A percentile compares a stretch with the other conserved stretches of the same genome.
These are phyloP conservation scores for Penicillium mononematosum DNA, from an alignment of 495 filamentous ascomycete species.

Conservation along the genomic window DNA sequence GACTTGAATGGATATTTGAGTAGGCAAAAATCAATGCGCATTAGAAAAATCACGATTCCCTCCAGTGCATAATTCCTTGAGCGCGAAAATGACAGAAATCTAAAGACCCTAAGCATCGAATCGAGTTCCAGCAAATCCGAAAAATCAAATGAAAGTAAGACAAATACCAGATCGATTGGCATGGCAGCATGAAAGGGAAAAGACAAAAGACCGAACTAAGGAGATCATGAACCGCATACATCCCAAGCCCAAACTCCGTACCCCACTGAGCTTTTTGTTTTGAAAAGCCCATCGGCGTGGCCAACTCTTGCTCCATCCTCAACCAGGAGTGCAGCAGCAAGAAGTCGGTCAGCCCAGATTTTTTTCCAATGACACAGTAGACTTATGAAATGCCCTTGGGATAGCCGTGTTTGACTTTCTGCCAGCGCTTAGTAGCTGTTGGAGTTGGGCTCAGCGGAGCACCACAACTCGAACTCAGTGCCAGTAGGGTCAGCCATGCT, in stretches of 20 bases:
- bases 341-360: conserved; percentile 10
- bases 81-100: conserved; percentile 1
- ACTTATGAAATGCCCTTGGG: not conserved
- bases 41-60: conserved; percentile 7
- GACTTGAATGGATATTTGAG: not conserved
- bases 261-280: conserved; percentile 11
- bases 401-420: not conserved
- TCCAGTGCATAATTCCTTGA: conserved; percentile 1
- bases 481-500: conserved; percentile 1
- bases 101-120: conserved; percentile 1
- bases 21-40: not conserved
- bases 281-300: conserved; percentile 16
- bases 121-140: not conserved
- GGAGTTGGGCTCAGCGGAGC: not conserved
- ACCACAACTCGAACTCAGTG: conserved; percentile 18
- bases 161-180: not conserved
- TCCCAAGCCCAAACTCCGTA: conserved; percentile 4
- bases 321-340: conserved; percentile 5
- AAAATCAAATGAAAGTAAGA: conserved; percentile 1
- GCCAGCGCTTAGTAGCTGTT: not conserved
- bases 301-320: conserved; percentile 5
- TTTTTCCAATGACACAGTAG: not conserved
- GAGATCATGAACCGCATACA: not conserved
- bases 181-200: not conserved
- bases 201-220: not conserved